Percentiles rank a stretch among this genome's conserved stretches.
Evolutionary conservation across 306 rosid genomes (phyloP).

Genomic region (Rubus idaeus): DNA sequence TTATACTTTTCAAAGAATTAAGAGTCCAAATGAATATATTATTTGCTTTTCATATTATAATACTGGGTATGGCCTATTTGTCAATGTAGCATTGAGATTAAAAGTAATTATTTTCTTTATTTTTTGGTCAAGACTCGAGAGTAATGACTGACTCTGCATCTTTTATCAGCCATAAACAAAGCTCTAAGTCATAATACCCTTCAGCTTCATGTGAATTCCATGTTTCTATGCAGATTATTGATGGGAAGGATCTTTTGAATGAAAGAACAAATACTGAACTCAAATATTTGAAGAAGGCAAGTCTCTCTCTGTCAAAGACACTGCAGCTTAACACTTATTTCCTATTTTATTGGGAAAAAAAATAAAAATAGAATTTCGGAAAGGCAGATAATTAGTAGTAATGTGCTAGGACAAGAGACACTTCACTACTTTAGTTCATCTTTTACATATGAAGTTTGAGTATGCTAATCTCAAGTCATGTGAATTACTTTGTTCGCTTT

Average conservation of each 20-base stretch:
- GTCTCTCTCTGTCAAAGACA: conserved; percentile 13
- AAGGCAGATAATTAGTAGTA: background rate
- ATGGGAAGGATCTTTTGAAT: conserved; percentile 76
- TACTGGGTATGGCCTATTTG: background rate
- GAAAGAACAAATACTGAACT: conserved; percentile 94
- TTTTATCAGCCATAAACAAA: background rate
- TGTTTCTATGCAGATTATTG: conserved; percentile 55
- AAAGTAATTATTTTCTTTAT: background rate
- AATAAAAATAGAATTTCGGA: too few relatives aligned
- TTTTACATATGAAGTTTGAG: too few relatives aligned
- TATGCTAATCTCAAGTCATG: background rate
- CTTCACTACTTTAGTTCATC: background rate
- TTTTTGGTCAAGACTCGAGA: too few relatives aligned
- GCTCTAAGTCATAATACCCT: background rate
- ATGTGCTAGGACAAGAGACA: background rate
- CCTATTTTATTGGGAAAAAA: too few relatives aligned
- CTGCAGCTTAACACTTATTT: background rate
- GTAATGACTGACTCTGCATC: background rate
- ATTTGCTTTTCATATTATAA: background rate
- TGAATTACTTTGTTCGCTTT: background rate
- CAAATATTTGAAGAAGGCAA: conserved; percentile 78
- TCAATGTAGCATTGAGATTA: background rate
- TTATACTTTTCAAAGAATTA: background rate
- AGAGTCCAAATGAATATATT: background rate
- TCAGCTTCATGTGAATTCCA: background rate